Base-by-base conservation (phyloP, 192 early-diverging fungal species). In the Backusella mclennaniae region DNA sequence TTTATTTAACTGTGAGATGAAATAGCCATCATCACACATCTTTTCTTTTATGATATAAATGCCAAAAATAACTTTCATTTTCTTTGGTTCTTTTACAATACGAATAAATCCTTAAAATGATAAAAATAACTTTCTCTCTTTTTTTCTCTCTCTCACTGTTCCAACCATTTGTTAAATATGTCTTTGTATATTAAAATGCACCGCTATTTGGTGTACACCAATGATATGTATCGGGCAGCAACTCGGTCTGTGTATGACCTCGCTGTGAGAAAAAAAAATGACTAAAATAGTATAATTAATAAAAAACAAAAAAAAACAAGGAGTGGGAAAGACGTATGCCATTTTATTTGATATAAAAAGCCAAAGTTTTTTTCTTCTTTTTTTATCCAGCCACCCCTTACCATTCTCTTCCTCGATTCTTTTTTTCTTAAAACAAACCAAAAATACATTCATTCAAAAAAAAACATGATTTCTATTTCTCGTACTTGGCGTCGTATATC, bases 401-500 rank as follows among this genome's bases (percentile, higher is more conserved):
- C 31, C 35, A 15, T 63, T 38, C 38, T 36, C 52, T 44, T 52
- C 19, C 19, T 53, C 17, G 31, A 9, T 73, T 35, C 2, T 49
- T 9, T 59, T 35, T 35, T 68, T 3, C 2, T 36, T 8, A 53
- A n/a, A 53, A 21, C 6, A 53, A 53, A 53, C 15, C 17, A 53
- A 23, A 71, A 12, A 38, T 44, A 21, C 70, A 46, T 14, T 71
- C 26, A 39, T 26, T 17, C 19, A 9, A 53, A 31, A 31, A 31
- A 26, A 31, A 73, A 35, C 19, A 74, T 74, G 73, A 66, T 63
- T 26, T 74, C 73, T 74, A 52, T 74, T 63, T 63, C 73, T 35
- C 73, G 49, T 42, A 52, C 49, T 38, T 74, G 73, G 73, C 73
- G 73, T 39, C 73, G 73, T 8, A 69, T 69, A 7, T 69, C 68